Percentiles rank a stretch among this genome's conserved stretches.
These are phyloP conservation scores for Candida sanyaensis DNA, from an alignment of 1,139 yeast genomes.

Conservation along the genomic window DNA sequence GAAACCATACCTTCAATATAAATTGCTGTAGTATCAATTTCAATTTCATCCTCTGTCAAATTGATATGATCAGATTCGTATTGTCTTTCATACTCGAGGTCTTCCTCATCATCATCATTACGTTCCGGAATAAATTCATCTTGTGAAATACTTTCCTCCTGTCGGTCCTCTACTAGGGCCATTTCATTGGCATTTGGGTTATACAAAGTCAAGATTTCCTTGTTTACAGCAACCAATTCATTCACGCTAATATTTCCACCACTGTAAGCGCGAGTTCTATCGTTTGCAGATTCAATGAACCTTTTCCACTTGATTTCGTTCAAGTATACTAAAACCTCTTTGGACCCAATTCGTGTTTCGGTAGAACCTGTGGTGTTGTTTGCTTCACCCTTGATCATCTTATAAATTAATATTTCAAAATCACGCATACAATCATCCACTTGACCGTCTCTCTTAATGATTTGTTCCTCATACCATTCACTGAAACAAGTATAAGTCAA, in stretches of 20 bases:
- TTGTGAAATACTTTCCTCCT: background rate
- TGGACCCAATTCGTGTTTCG: conserved; percentile 8
- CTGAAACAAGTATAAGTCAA: conserved; percentile 22
- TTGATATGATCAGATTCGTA: conserved; percentile 14
- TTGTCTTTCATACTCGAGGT: conserved; percentile 9
- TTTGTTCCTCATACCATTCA: conserved; percentile 25
- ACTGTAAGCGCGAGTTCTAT: background rate
- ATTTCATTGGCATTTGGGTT: background rate
- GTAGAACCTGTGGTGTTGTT: conserved; percentile 3
- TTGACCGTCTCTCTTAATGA: conserved; percentile 10
- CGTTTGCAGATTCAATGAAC: conserved; percentile 9
- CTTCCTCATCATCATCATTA: conserved; percentile 13
- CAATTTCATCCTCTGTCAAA: conserved; percentile 10
- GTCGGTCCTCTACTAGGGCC: background rate
- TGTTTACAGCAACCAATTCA: background rate
- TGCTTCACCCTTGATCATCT: conserved; percentile 34
- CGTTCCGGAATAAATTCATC: background rate
- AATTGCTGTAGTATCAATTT: background rate
- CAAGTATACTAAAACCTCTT: conserved; percentile 23
- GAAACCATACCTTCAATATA: background rate
- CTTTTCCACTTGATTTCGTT: conserved; percentile 22
- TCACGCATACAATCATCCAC: conserved; percentile 16
- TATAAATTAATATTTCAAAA: conserved; percentile 26
- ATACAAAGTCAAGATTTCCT: conserved; percentile 6
- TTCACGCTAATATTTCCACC: background rate